These are phyloP conservation scores for Exophiala calicioides DNA, from an alignment of 2,329 filamentous ascomycete species.

Conservation along the genomic window DNA sequence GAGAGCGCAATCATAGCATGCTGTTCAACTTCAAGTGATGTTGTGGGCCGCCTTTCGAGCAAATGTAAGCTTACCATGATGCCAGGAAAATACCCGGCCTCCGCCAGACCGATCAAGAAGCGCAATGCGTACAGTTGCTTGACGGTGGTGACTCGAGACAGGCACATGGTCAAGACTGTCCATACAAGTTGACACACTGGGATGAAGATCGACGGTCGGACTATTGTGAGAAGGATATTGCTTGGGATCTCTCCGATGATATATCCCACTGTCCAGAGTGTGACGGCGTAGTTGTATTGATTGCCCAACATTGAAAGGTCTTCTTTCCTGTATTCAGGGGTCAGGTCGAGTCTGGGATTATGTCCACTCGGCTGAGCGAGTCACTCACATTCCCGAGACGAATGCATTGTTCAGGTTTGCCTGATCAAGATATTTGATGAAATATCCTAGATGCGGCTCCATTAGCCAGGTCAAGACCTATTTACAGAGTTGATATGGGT, in stretches of 20 bases:
- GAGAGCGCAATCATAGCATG: too few species aligned
- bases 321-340: too few species aligned
- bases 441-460: too few species aligned
- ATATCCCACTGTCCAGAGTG: conserved; percentile 17
- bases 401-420: conserved; percentile 54
- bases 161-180: conserved; percentile 34
- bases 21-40: too few species aligned
- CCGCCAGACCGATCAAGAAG: not conserved
- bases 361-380: too few species aligned
- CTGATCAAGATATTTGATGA: conserved; percentile 51
- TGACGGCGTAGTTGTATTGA: conserved; percentile 35
- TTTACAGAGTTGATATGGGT: too few species aligned
- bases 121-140: conserved; percentile 16
- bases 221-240: conserved; percentile 35
- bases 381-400: conserved; percentile 32
- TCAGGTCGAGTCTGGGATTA: too few species aligned
- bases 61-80: too few species aligned
- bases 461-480: too few species aligned
- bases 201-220: conserved; percentile 36
- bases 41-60: too few species aligned
- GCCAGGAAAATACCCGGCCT: conserved; percentile 27
- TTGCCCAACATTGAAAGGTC: conserved; percentile 37
- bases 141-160: conserved; percentile 10
- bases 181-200: conserved; percentile 36
- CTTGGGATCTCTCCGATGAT: conserved; percentile 33